A percentile compares a stretch with the other conserved stretches of the same genome.
Evolutionary conservation across 2,329 filamentous ascomycete genomes (phyloP).

Genomic region (Aspergillus transmontanensis): DNA sequence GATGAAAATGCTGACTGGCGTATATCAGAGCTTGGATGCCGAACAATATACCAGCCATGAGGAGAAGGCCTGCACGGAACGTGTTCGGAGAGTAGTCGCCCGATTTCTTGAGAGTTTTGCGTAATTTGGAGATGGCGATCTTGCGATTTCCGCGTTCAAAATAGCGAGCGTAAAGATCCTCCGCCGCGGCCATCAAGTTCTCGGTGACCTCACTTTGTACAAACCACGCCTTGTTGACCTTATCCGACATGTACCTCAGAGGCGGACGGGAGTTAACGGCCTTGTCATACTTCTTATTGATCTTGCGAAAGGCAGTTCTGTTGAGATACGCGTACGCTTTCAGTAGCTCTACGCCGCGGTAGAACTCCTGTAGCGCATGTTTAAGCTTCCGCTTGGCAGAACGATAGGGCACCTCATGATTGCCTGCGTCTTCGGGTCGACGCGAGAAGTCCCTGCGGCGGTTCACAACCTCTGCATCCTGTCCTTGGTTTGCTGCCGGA

Average conservation of each 20-base stretch:
- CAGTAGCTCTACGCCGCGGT: conserved; percentile 84
- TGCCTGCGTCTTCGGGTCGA: conserved; percentile 47
- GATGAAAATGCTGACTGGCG: conserved; percentile 55
- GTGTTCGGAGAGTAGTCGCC: conserved; percentile 61
- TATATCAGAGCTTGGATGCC: conserved; percentile 66
- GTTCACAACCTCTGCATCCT: conserved; percentile 30
- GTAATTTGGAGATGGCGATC: conserved; percentile 82
- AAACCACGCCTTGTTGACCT: conserved; percentile 88
- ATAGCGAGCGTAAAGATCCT: conserved; percentile 91
- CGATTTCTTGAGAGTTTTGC: conserved; percentile 65
- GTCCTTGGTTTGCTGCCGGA: conserved; percentile 36
- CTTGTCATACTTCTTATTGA: conserved; percentile 99
- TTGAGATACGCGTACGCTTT: conserved; percentile 92
- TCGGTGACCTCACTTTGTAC: conserved; percentile 87
- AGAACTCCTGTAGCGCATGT: conserved; percentile 87
- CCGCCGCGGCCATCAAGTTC: conserved; percentile 74
- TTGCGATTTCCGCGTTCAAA: conserved; percentile 95
- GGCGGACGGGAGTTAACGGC: conserved; percentile 75
- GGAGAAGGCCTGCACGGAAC: conserved; percentile 65
- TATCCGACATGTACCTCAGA: conserved; percentile 83
- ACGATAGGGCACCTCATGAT: conserved; percentile 71
- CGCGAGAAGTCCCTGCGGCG: conserved; percentile 54
- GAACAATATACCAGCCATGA: conserved; percentile 70
- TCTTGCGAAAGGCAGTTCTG: conserved; percentile 90
- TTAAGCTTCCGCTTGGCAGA: conserved; percentile 91